A percentile compares a stretch with the other conserved stretches of the same genome.
phyloP scores from a whole-genome alignment of 345 rosid genomes.

The Combretum micranthum region DNA sequence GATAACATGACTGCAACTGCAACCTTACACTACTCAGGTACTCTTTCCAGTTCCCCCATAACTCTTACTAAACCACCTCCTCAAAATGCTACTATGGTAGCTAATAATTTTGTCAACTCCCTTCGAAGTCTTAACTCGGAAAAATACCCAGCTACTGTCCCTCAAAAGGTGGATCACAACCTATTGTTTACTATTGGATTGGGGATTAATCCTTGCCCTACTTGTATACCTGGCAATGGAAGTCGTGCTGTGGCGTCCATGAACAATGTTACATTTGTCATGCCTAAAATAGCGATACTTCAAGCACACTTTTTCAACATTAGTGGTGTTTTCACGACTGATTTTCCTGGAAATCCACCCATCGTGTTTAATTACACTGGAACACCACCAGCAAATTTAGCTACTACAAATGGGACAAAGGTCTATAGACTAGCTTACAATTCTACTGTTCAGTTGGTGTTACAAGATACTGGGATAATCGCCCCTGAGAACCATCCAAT shows the following conservation, averaged over 20 bases:
- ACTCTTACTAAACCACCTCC: conserved; percentile 34
- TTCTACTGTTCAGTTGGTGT: conserved; percentile 27
- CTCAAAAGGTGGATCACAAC: conserved; percentile 41
- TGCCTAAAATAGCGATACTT: conserved; percentile 52
- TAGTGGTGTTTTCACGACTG: conserved; percentile 29
- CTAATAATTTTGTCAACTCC: conserved; percentile 34
- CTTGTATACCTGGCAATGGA: conserved; percentile 49
- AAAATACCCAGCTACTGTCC: conserved; percentile 54
- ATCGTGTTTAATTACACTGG: conserved; percentile 23
- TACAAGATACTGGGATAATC: conserved; percentile 37
- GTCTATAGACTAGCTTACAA: conserved; percentile 24
- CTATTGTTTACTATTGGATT: conserved; percentile 38
- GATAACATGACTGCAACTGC: conserved; percentile 55
- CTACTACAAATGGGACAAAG: conserved; percentile 22
- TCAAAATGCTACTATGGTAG: conserved; percentile 50
- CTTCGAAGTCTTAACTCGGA: conserved; percentile 57
- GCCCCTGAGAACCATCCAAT: conserved; percentile 32
- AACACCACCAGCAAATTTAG: conserved; percentile 11
- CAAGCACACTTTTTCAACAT: conserved; percentile 55
- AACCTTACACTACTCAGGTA: conserved; percentile 42
- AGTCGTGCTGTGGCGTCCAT: conserved; percentile 44
- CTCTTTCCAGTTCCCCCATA: conserved; percentile 21
- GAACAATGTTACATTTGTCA: conserved; percentile 57
- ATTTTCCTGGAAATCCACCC: conserved; percentile 33
- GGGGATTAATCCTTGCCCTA: conserved; percentile 55